A percentile compares a stretch with the other conserved stretches of the same genome.
Evolutionary conservation across 495 filamentous ascomycete species (phyloP).

Genomic region (Trichocladium uniseriatum): DNA sequence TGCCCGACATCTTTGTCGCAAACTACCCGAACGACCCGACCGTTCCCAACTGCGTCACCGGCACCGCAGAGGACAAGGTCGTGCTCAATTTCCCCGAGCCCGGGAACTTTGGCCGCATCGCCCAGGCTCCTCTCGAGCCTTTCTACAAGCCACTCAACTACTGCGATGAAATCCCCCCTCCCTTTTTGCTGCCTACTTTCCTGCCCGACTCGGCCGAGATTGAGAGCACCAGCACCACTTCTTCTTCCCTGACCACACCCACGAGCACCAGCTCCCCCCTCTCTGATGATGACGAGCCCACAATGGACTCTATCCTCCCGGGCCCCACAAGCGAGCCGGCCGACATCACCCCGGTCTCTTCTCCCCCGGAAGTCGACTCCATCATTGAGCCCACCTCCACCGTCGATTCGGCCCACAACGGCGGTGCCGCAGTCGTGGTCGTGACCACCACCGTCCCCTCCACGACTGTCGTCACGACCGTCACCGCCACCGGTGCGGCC

Average conservation of each 20-base stretch:
- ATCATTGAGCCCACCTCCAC: no score
- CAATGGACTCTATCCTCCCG: no score
- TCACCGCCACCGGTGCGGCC: neutral
- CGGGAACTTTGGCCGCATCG: constrained; percentile 13
- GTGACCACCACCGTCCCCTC: neutral
- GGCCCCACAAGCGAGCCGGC: no score
- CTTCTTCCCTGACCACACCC: no score
- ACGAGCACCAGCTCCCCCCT: no score
- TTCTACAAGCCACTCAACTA: constrained; percentile 2
- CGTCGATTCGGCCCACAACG: no score
- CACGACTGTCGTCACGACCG: neutral
- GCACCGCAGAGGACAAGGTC: constrained; percentile 10
- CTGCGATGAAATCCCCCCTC: constrained; percentile 5
- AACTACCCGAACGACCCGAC: constrained; percentile 34
- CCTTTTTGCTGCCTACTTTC: neutral
- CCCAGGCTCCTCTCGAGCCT: constrained; percentile 6
- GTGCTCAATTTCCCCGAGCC: constrained; percentile 21
- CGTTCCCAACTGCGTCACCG: constrained; percentile 10
- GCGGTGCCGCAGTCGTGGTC: neutral
- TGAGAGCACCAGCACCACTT: neutral
- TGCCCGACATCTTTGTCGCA: constrained; percentile 51
- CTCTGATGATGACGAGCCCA: no score
- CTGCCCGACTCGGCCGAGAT: neutral
- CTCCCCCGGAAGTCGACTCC: no score
- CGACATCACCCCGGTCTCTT: no score